Percentiles rank a stretch among this genome's conserved stretches.
phyloP scores from a whole-genome alignment of 495 filamentous ascomycete species.

The Tuber indicum region DNA sequence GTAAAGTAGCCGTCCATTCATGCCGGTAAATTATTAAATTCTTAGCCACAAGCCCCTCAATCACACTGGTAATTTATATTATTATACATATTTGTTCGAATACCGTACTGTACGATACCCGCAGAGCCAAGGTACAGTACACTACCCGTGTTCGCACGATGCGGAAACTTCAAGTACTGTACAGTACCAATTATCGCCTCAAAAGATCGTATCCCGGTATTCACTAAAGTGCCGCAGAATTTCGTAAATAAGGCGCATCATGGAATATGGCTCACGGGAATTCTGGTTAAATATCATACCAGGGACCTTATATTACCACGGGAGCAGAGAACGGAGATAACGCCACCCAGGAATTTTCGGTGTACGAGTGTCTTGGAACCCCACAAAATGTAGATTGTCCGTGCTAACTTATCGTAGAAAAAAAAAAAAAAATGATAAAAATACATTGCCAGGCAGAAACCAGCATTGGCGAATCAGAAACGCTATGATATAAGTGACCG shows the following conservation, averaged over 20 bases:
- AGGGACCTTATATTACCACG: not conserved
- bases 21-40: not conserved
- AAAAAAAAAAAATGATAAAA: not conserved
- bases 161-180: not conserved
- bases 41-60: not conserved
- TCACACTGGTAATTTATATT: not conserved
- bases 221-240: not conserved
- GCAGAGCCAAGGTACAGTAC: not conserved
- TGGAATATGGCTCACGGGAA: not conserved
- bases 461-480: conserved; percentile 1
- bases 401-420: not conserved
- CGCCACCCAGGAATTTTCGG: not conserved
- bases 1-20: not conserved
- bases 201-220: not conserved
- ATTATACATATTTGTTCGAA: not conserved
- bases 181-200: not conserved
- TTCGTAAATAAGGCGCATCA: not conserved
- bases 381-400: not conserved
- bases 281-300: not conserved
- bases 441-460: conserved; percentile 1
- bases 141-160: not conserved
- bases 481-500: not conserved
- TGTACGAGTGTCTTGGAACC: not conserved
- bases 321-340: not conserved
- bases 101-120: not conserved